Base-by-base conservation (phyloP, 768 basidiomycete species). In the Chalciporus piperatus region DNA sequence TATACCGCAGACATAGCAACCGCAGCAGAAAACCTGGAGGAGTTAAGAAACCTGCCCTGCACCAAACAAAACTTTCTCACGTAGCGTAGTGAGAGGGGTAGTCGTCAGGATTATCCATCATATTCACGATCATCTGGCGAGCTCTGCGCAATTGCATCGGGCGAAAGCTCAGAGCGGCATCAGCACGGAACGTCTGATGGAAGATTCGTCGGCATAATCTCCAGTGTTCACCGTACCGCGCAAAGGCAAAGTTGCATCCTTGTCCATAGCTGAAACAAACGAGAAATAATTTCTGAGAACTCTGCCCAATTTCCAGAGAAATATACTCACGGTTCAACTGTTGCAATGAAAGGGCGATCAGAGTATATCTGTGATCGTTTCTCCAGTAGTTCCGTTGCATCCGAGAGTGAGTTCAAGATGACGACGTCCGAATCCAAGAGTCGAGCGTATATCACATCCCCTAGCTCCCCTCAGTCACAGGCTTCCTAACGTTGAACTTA, bases 391-490 rank as follows among this genome's bases (percentile, higher is more conserved):
- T 80, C 79, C 19, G 65, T 54, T 2, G 71, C 74, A 13, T 68
- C 72, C 47, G 72, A 71, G 20, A 61, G 62, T 13, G 71, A 69
- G 58, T 78, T 82, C 32, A 83, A 58, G 47, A 82, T 61, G 23
- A 83, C 63, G 16, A 74, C 69, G 14, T 66, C 68, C 38, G 70
- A 69, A 48, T 75, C 79, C 57, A 78, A 74, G n/a, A 78, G 65
- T 23, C 71, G 71, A 52, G 77, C 74, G 13, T 76, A 77, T 38
- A 83, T 72, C 13, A 84, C 59, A 7, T 75, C 66, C 10, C 78
- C 75, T 77, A 23, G 1, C 10, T 39, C 14, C 27, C 13, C 7
- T 57, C 17, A 56, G 41, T 28, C 20, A 42, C 11, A 17, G 20
- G 32, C 7, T 14, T 19, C 30, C 41, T 20, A n/a, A 28, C 4